Evolutionary conservation across 2,329 filamentous ascomycete species (phyloP), one percentile per base, ranked within the genome.

Genomic region (Zarea fungicola): DNA sequence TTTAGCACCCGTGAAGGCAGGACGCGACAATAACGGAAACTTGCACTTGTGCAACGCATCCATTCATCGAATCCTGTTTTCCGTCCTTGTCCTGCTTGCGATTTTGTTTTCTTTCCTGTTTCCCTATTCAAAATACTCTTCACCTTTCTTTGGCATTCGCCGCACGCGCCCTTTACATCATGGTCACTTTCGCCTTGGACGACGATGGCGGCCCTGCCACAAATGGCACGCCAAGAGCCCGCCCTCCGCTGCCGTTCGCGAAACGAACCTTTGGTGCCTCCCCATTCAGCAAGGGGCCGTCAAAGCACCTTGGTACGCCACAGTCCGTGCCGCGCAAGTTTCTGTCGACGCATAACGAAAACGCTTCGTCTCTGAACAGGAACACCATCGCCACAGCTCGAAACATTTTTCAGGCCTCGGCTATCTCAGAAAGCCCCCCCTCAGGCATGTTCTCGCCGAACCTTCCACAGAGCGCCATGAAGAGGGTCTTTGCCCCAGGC

Each of bases 401-500:
- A 53, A 73, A 72, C 52, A 69, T 73, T 26, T 73, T 73, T 49
- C 62, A 67, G 42, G 62, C 68, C 4, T 71, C 70, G 16, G 60
- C 64, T 50, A 61, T 66, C 52, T 56, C 54, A 54, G 63, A 67
- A 16, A 66, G 58, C 50, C 56, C 61, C 14, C 60, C 65, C 31
- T 56, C 61, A 11, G 52, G 57, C 18, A 53, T 66, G 46, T 78
- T 77, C 59, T 72, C 75, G 6, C 72, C 75, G 4, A 71, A 64
- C 51, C 57, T 75, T 29, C 68, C 74, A 3, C 58, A 66, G 29
- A 73, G 65, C 59, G 70, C 72, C 3, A 60, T 69, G 57, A 76
- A 71, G 52, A 74, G 72, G 60, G 69, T 71, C 40, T 77, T 78
- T 54, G 68, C 73, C 54, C 58, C 71, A 44, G 61, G 67, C 43